These are phyloP conservation scores for Coprinopsis marcescibilis DNA, from an alignment of 768 basidiomycete species.

Conservation along the genomic window DNA sequence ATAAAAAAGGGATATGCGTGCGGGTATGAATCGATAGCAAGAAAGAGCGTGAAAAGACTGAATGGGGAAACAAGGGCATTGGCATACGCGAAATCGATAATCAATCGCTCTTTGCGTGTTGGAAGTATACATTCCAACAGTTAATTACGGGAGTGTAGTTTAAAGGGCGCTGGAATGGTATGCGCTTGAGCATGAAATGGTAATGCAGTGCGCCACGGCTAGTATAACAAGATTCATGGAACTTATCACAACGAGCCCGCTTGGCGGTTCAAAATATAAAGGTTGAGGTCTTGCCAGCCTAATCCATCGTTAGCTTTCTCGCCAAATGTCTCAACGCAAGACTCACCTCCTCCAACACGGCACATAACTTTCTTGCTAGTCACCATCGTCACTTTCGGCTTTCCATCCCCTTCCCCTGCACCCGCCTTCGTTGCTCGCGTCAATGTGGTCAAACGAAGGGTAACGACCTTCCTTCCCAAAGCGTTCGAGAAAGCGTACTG, in stretches of 20 bases:
- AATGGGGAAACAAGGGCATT: not conserved
- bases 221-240: too few species aligned
- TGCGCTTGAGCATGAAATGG: too few species aligned
- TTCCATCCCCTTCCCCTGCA: constrained; percentile 25
- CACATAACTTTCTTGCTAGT: constrained; percentile 87
- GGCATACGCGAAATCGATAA: too few species aligned
- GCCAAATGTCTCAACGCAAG: constrained; percentile 1
- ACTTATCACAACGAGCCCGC: too few species aligned
- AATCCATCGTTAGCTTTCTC: not conserved
- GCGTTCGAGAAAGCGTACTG: constrained; percentile 78
- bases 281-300: constrained; percentile 78
- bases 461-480: constrained; percentile 68
- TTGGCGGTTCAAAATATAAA: constrained; percentile 74
- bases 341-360: constrained; percentile 78
- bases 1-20: not conserved
- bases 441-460: constrained; percentile 75
- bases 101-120: too few species aligned
- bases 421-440: constrained; percentile 41
- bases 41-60: not conserved
- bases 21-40: not conserved
- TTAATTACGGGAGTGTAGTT: too few species aligned
- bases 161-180: too few species aligned
- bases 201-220: too few species aligned
- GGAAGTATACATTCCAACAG: too few species aligned
- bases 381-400: constrained; percentile 24